phyloP scores from a whole-genome alignment of 805 yeast genomes.

The Blastobotrys americana region DNA sequence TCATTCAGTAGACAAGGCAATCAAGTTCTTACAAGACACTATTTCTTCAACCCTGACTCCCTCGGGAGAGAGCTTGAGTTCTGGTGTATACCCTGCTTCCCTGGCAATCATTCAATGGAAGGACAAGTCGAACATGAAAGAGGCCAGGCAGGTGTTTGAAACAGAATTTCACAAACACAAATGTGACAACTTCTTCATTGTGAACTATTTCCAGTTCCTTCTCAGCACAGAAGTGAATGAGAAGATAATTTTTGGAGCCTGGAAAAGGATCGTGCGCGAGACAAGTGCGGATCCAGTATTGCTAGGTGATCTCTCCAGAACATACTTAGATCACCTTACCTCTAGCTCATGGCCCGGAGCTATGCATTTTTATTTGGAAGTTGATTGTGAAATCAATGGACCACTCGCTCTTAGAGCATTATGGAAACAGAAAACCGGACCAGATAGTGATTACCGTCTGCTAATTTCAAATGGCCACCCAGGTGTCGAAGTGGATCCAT shows the following conservation, averaged over 20 bases:
- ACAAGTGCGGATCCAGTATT: conserved; percentile 23
- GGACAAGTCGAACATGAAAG: conserved; percentile 15
- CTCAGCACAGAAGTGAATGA: conserved; percentile 4
- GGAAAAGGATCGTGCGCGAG: conserved; percentile 17
- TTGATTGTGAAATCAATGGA: conserved; percentile 22
- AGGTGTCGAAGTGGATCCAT: conserved; percentile 17
- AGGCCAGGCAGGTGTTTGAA: conserved; percentile 23
- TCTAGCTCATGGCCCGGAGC: conserved; percentile 7
- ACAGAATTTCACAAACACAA: neutral
- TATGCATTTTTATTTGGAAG: conserved; percentile 13
- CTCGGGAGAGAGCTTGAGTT: no score
- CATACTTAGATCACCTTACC: conserved; percentile 22
- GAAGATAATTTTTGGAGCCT: conserved; percentile 9
- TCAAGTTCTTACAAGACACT: neutral
- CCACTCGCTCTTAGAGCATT: conserved; percentile 17
- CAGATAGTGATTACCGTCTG: conserved; percentile 13
- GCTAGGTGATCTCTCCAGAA: conserved; percentile 25
- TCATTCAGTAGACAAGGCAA: neutral
- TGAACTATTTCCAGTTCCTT: conserved; percentile 1
- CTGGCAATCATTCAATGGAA: conserved; percentile 10
- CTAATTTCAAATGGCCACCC: conserved; percentile 20
- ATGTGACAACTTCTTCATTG: conserved; percentile 1
- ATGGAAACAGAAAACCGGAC: conserved; percentile 16
- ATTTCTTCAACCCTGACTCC: neutral
- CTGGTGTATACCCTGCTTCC: conserved; percentile 5